Evolutionary conservation across 129 eudicot species (phyloP).

Genomic region (Rutidosis leptorrhynchoides): DNA sequence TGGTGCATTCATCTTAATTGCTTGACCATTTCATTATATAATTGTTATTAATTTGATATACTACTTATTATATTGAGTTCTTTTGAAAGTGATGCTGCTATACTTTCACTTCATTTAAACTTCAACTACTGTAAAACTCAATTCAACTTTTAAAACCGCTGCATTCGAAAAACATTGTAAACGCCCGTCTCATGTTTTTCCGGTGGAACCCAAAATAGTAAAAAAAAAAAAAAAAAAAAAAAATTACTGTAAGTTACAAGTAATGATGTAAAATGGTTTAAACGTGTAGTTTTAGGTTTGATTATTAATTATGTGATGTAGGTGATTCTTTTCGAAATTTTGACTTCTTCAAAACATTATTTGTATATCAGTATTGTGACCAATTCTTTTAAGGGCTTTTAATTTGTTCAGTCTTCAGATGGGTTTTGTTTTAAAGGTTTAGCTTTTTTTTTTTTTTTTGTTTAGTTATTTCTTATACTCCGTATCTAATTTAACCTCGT

Average conservation of each 20-base stretch:
- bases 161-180: no score
- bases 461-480: no score
- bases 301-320: slow-evolving; percentile 8
- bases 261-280: not conserved
- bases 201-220: no score
- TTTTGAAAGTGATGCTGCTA: not conserved
- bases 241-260: not conserved
- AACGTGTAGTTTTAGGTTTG: not conserved
- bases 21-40: not conserved
- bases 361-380: not conserved
- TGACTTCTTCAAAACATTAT: not conserved
- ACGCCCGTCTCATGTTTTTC: no score
- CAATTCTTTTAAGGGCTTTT: slow-evolving; percentile 3
- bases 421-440: not conserved
- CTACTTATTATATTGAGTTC: not conserved
- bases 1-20: not conserved
- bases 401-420: not conserved
- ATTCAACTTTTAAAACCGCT: not conserved
- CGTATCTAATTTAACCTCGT: not conserved
- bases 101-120: not conserved
- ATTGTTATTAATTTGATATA: not conserved
- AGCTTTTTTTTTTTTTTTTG: not conserved
- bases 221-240: no score
- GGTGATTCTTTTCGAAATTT: not conserved
- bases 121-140: not conserved